These are phyloP conservation scores for Cordyceps pruinosa DNA, from an alignment of 2,329 filamentous ascomycete species.

Conservation along the genomic window DNA sequence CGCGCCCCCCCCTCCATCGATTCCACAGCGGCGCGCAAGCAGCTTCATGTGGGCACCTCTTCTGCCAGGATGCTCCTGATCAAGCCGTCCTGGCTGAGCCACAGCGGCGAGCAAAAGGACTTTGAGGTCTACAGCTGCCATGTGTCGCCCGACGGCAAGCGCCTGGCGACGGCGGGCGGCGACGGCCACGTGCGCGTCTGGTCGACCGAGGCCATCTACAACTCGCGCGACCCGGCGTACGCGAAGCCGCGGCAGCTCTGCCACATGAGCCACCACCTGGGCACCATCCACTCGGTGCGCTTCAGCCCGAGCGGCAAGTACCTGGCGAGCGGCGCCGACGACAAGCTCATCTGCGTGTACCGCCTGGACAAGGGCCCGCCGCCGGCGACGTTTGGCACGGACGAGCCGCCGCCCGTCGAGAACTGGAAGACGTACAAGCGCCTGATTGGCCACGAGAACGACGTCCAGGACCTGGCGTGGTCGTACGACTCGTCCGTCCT, in stretches of 20 bases:
- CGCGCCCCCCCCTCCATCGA: too few relatives aligned
- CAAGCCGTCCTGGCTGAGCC: conserved; percentile 92
- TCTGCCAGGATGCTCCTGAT: conserved; percentile 65
- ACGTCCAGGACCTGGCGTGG: conserved; percentile 97
- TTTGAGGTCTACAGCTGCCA: conserved; percentile 98
- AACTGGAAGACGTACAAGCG: conserved; percentile 96
- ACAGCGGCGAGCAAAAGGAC: conserved; percentile 95
- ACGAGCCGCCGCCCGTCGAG: conserved; percentile 87
- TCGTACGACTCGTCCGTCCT: conserved; percentile 92
- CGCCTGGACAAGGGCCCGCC: conserved; percentile 78
- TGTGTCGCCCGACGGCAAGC: conserved; percentile 86
- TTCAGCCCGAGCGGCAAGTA: conserved; percentile 95
- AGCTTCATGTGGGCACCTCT: conserved; percentile 8
- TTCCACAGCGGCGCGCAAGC: background rate
- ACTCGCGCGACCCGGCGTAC: conserved; percentile 65
- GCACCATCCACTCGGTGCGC: conserved; percentile 92
- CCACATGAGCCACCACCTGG: conserved; percentile 96
- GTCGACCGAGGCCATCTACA: conserved; percentile 91
- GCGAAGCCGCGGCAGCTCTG: conserved; percentile 84
- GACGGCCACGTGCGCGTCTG: conserved; percentile 97
- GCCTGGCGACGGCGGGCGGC: conserved; percentile 89
- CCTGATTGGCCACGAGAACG: conserved; percentile 94
- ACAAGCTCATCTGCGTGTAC: conserved; percentile 98
- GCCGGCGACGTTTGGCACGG: conserved; percentile 75
- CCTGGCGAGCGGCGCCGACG: conserved; percentile 92